Evolutionary conservation across 2,329 filamentous ascomycete species (phyloP).

Genomic region (Acephala macrosclerotiorum): DNA sequence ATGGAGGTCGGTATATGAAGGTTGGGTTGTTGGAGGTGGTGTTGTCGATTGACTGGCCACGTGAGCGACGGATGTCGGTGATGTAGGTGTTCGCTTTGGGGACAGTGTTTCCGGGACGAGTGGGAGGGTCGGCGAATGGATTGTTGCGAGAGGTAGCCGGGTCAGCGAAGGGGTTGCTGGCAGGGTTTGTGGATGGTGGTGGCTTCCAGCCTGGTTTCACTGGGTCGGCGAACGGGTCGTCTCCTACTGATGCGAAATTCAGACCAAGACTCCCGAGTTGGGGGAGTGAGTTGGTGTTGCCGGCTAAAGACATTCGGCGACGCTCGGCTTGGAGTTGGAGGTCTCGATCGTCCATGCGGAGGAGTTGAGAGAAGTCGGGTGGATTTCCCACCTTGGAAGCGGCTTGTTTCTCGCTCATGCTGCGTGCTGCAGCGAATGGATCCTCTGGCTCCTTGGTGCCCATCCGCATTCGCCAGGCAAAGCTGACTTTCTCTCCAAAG

Average conservation of each 20-base stretch:
- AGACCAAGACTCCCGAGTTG: constrained; percentile 39
- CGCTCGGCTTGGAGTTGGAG: constrained; percentile 37
- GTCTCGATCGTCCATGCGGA: constrained; percentile 41
- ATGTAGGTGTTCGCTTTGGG: constrained; percentile 52
- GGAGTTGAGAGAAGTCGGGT: constrained; percentile 39
- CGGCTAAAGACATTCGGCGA: constrained; percentile 31
- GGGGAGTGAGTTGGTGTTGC: constrained; percentile 29
- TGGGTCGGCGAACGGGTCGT: constrained; percentile 41
- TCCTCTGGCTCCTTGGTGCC: constrained; percentile 46
- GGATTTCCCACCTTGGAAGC: constrained; percentile 21
- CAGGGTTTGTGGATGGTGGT: constrained; percentile 17
- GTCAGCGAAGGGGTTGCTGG: constrained; percentile 36
- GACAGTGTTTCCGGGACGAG: constrained; percentile 37
- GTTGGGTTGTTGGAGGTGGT: constrained; percentile 39
- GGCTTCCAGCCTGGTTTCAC: constrained; percentile 13
- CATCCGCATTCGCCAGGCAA: constrained; percentile 48
- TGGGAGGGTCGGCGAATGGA: constrained; percentile 37
- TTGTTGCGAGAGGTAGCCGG: constrained; percentile 24
- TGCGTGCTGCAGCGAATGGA: constrained; percentile 46
- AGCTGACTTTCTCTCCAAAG: constrained; percentile 49
- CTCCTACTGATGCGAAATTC: constrained; percentile 32
- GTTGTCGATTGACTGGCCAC: constrained; percentile 53
- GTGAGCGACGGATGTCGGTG: constrained; percentile 56
- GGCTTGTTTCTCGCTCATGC: constrained; percentile 38
- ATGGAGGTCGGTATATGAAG: constrained; percentile 30